Evolutionary conservation across 2,329 filamentous ascomycete species (phyloP).

Genomic region (Penicillium sp.): DNA sequence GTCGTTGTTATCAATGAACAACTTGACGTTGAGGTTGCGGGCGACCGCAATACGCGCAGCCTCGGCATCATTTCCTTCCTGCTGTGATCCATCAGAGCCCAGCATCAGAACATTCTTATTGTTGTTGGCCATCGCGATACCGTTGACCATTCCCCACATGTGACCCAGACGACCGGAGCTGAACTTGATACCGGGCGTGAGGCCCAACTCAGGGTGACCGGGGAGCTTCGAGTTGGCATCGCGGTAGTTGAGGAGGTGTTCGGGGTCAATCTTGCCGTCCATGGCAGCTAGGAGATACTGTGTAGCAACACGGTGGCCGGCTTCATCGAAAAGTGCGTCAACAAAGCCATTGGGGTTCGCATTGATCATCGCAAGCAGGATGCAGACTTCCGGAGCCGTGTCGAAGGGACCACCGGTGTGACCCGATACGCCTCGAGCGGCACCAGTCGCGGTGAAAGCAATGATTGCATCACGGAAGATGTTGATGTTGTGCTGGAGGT

Average conservation of each 20-base stretch:
- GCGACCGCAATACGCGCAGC: conserved; percentile 48
- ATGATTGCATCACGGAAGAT: conserved; percentile 49
- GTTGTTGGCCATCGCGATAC: conserved; percentile 46
- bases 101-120: conserved; percentile 46
- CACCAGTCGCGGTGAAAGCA: conserved; percentile 48
- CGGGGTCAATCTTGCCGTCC: conserved; percentile 45
- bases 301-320: conserved; percentile 50
- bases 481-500: conserved; percentile 47
- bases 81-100: conserved; percentile 50
- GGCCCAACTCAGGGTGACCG: conserved; percentile 48
- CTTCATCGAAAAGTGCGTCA: conserved; percentile 47
- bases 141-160: conserved; percentile 50
- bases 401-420: conserved; percentile 51
- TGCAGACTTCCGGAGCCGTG: conserved; percentile 49
- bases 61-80: conserved; percentile 51
- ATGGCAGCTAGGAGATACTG: conserved; percentile 48
- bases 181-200: conserved; percentile 49
- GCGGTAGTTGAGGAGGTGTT: conserved; percentile 51
- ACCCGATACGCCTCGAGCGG: conserved; percentile 46
- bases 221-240: conserved; percentile 49
- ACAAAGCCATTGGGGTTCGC: conserved; percentile 41
- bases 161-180: conserved; percentile 50
- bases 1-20: conserved; percentile 51
- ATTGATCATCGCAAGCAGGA: conserved; percentile 46
- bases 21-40: conserved; percentile 46